Percentiles rank a stretch among this genome's conserved stretches.
These are phyloP conservation scores for Panicum hallii DNA, from an alignment of 202 grass and related monocot species.

Conservation along the genomic window DNA sequence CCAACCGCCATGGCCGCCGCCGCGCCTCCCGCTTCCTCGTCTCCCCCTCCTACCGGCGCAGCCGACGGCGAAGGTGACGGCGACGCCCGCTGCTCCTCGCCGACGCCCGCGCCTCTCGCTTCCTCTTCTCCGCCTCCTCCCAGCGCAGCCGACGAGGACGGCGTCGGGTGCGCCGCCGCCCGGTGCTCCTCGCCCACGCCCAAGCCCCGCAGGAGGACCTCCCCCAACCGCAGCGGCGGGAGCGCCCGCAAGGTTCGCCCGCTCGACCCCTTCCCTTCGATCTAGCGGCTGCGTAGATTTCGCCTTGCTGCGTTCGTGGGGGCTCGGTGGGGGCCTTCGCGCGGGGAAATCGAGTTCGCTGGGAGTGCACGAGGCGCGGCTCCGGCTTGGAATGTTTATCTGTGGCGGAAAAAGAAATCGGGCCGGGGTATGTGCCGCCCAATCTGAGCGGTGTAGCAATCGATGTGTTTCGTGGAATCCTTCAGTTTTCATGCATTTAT, in stretches of 20 bases:
- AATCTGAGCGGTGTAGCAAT: background rate
- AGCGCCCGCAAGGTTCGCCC: conserved; percentile 54
- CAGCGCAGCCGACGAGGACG: background rate
- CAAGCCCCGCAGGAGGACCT: conserved; percentile 38
- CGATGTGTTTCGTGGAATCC: background rate
- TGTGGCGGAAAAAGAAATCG: background rate
- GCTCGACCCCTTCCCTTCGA: background rate
- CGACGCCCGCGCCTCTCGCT: conserved; percentile 28
- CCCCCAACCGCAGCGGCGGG: conserved; percentile 53
- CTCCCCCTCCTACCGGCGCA: conserved; percentile 7
- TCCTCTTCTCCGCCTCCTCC: conserved; percentile 28
- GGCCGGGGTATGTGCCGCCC: background rate
- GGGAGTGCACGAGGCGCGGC: background rate
- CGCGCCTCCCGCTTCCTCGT: conserved; percentile 30
- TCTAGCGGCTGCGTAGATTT: background rate
- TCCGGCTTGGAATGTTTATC: background rate
- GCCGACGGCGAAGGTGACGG: background rate
- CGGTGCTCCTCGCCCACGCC: conserved; percentile 48
- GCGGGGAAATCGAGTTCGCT: background rate
- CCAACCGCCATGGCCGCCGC: conserved; percentile 36
- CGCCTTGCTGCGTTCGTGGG: background rate
- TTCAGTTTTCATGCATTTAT: background rate
- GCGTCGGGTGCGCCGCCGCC: background rate
- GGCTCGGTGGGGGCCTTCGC: background rate
- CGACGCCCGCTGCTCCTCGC: conserved; percentile 38